A percentile compares a stretch with the other conserved stretches of the same genome.
phyloP scores from a whole-genome alignment of 1,139 yeast genomes.

The Sugiyamaella neomexicana region DNA sequence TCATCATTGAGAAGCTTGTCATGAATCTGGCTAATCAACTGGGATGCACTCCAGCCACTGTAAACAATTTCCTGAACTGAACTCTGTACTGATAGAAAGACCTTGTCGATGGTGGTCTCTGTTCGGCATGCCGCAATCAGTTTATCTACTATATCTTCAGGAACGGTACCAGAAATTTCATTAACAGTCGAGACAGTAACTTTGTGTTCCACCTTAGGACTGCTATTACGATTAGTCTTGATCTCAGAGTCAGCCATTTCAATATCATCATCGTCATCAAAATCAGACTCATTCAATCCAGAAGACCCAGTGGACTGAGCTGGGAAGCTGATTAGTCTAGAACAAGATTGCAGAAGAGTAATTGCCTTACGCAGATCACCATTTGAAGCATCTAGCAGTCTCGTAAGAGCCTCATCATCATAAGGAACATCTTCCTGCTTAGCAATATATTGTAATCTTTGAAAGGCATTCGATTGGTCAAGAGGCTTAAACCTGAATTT shows the following conservation, averaged over 20 bases:
- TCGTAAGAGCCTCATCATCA: conserved; percentile 55
- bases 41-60: conserved; percentile 87
- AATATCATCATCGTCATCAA: conserved; percentile 33
- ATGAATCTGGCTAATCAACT: conserved; percentile 76
- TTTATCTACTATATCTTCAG: conserved; percentile 51
- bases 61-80: conserved; percentile 57
- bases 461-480: conserved; percentile 67
- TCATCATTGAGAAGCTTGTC: conserved; percentile 66
- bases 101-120: conserved; percentile 26
- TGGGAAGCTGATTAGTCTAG: conserved; percentile 48
- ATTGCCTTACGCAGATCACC: conserved; percentile 96
- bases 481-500: conserved; percentile 86
- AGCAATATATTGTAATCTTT: conserved; percentile 63
- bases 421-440: conserved; percentile 49
- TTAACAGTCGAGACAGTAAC: conserved; percentile 52
- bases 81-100: conserved; percentile 47
- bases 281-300: conserved; percentile 19
- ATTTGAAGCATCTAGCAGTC: conserved; percentile 64
- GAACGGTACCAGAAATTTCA: conserved; percentile 87
- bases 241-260: not conserved
- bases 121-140: conserved; percentile 46
- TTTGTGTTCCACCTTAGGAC: conserved; percentile 24
- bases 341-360: conserved; percentile 84
- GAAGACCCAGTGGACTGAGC: conserved; percentile 32
- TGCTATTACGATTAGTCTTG: conserved; percentile 19